phyloP scores from a whole-genome alignment of 495 filamentous ascomycete genomes.

The Schizothecium vesticola region DNA sequence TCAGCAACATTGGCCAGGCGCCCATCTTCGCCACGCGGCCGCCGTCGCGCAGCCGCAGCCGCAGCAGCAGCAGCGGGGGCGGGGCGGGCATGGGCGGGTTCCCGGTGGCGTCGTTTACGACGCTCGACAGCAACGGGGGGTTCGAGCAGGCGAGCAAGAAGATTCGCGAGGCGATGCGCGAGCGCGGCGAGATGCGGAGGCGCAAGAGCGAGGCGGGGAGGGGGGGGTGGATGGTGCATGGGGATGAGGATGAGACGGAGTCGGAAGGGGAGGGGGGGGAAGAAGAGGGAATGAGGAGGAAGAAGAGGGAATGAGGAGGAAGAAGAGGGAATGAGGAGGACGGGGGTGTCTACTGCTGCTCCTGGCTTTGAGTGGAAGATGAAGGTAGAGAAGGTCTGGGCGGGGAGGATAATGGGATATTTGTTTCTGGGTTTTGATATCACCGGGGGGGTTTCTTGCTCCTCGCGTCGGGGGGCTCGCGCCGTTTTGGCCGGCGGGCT shows the following conservation, averaged over 20 bases:
- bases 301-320: constrained; percentile 20
- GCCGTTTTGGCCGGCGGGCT: not conserved
- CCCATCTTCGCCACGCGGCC: constrained; percentile 87
- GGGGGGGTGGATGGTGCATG: constrained; percentile 17
- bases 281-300: constrained; percentile 19
- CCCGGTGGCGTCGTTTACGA: constrained; percentile 65
- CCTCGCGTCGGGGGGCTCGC: not conserved
- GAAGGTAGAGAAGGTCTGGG: not conserved
- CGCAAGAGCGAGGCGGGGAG: constrained; percentile 57
- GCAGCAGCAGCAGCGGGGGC: constrained; percentile 64
- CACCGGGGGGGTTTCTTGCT: not conserved
- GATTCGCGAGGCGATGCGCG: constrained; percentile 83
- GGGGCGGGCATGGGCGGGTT: constrained; percentile 47
- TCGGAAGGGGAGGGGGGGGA: constrained; percentile 22
- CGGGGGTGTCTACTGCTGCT: too few species aligned
- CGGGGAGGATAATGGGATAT: not conserved
- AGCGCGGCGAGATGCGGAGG: constrained; percentile 68
- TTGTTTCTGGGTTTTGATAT: not conserved
- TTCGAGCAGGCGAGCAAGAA: constrained; percentile 79
- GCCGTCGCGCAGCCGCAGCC: constrained; percentile 60
- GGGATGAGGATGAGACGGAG: constrained; percentile 23
- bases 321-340: constrained; percentile 19
- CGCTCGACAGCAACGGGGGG: constrained; percentile 62
- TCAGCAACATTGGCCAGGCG: constrained; percentile 78
- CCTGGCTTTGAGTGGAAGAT: not conserved